phyloP scores from a whole-genome alignment of 306 rosid species.

The Hippophae tibetana region DNA sequence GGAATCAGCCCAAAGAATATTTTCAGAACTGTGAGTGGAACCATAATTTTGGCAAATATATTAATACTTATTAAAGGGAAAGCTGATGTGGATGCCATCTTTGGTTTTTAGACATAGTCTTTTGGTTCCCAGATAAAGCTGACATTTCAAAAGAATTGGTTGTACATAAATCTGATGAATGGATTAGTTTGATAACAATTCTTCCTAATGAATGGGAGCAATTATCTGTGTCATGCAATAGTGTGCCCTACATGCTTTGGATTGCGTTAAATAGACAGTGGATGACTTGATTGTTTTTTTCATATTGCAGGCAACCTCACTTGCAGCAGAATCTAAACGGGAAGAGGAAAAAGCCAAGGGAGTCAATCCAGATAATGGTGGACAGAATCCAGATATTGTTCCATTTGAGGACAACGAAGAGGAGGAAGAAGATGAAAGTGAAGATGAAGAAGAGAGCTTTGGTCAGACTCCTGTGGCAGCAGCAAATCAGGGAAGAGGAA shows the following conservation, averaged over 20 bases:
- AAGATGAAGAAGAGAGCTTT: conserved; percentile 88
- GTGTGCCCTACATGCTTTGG: neutral
- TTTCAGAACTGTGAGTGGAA: too few relatives aligned
- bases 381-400: conserved; percentile 89
- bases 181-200: too few relatives aligned
- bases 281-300: conserved; percentile 10
- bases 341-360: conserved; percentile 99
- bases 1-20: too few relatives aligned
- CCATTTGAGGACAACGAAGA: conserved; percentile 99
- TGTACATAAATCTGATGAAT: too few relatives aligned
- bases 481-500: conserved; percentile 75
- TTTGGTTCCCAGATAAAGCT: too few relatives aligned
- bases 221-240: conserved; percentile 1
- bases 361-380: conserved; percentile 79
- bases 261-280: neutral
- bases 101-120: too few relatives aligned
- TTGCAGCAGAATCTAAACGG: conserved; percentile 91
- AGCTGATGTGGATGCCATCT: too few relatives aligned
- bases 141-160: too few relatives aligned
- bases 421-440: conserved; percentile 99
- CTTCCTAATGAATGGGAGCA: too few relatives aligned
- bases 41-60: too few relatives aligned
- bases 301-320: conserved; percentile 60
- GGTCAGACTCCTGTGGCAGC: conserved; percentile 53
- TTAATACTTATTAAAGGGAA: too few relatives aligned